Evolutionary conservation across 176 grass and related monocot genomes (phyloP), one percentile per base, ranked within the genome.

Genomic region (Cymbopogon citratus): DNA sequence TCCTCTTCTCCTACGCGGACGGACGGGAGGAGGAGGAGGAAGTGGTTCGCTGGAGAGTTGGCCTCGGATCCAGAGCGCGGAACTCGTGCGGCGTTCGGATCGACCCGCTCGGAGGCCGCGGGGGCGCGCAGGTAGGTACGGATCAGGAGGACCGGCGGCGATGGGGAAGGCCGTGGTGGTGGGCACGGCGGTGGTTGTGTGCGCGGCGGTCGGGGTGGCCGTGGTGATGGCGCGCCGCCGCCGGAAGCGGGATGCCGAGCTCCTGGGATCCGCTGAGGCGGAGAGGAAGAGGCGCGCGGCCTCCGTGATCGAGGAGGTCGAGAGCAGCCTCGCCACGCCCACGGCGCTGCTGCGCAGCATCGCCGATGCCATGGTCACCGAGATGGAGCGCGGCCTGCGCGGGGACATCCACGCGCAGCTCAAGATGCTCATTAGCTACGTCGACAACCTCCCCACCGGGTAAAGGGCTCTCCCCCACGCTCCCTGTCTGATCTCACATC

Each of bases 391-490:
- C 29, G 94, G 94, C 12, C 91, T 97, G 66, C 71, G 85, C 72
- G 90, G 87, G 41, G 94, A 94, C 69, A 72, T 61, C 54, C 83
- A 89, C 34, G 68, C 75, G 31, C 69, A 62, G 49, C 83, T 97
- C 44, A 97, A 94, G 94, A 97, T 97, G 94, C 91, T 97, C 66
- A 89, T 94, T 52, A 88, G 89, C 85, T 97, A 97, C 85, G 94
- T 97, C 23, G 91, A 97, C 84, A 94, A 92, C 74, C 89, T 97
- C 26, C 94, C 94, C 76, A 90, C 85, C 34, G 94, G 94, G 94
- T 97, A 94, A 84, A 18, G 10, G 11, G 27, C 33, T 62, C 33
- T 21, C 15, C 1, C 48, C 48, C 16, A 13, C 12, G 40, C 41
- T 43, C 43, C 31, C 33, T 66, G 65, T 88, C 87, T 49, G 81